These are phyloP conservation scores for Aspergillus quadricinctus DNA, from an alignment of 2,329 filamentous ascomycete species.

Conservation along the genomic window DNA sequence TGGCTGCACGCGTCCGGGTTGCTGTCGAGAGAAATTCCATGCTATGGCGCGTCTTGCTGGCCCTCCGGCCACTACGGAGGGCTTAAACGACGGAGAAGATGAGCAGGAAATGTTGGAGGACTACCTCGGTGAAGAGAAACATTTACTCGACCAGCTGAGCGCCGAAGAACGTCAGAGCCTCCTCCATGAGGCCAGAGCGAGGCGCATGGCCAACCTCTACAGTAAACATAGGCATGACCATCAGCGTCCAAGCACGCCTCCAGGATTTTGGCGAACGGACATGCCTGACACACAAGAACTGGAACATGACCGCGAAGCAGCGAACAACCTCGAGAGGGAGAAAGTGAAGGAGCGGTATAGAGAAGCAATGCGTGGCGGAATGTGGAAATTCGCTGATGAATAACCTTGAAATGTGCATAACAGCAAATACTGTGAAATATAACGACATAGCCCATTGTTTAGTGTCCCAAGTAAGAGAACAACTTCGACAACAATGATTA, in stretches of 20 bases:
- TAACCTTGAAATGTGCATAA: slow-evolving; percentile 23
- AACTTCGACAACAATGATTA: too few species aligned
- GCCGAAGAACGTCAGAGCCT: slow-evolving; percentile 59
- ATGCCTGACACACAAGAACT: slow-evolving; percentile 86
- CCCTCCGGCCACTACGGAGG: slow-evolving; percentile 22
- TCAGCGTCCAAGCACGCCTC: slow-evolving; percentile 67
- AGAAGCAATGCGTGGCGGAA: slow-evolving; percentile 75
- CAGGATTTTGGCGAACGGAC: slow-evolving; percentile 85
- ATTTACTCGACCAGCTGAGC: slow-evolving; percentile 47
- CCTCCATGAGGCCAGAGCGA: slow-evolving; percentile 71
- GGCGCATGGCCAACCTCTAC: slow-evolving; percentile 66
- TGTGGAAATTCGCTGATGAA: slow-evolving; percentile 81
- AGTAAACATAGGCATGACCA: slow-evolving; percentile 75
- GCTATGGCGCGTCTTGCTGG: slow-evolving; percentile 53
- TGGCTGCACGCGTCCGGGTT: slow-evolving; percentile 70
- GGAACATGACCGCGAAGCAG: slow-evolving; percentile 60
- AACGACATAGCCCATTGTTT: background rate
- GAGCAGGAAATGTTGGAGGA: slow-evolving; percentile 44
- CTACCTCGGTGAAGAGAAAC: slow-evolving; percentile 46
- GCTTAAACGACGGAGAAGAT: slow-evolving; percentile 6
- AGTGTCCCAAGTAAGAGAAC: background rate
- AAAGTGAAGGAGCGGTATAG: slow-evolving; percentile 69
- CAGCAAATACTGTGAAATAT: background rate
- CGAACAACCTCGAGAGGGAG: slow-evolving; percentile 58
- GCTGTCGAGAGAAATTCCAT: slow-evolving; percentile 69